Conservation (phyloP, 2,329 filamentous ascomycete genomes). For the Cordyceps fumosorosea region DNA sequence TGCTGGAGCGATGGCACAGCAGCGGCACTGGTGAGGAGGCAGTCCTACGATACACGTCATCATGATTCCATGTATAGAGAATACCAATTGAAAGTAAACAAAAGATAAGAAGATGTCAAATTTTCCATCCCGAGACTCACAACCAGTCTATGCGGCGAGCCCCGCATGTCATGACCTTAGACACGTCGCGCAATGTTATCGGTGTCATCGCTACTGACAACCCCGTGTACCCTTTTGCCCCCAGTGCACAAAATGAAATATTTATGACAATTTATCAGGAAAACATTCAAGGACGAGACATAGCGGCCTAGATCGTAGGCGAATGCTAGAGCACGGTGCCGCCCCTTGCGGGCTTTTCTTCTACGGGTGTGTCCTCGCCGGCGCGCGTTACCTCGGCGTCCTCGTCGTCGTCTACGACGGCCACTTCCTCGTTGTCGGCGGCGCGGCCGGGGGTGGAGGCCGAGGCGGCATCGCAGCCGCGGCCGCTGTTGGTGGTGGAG, state of each 20-base stretch:
- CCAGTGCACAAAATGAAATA: background rate
- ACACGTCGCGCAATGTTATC: background rate
- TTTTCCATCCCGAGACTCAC: background rate
- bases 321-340: slow-evolving; percentile 12
- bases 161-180: background rate
- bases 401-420: background rate
- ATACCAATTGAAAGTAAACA: background rate
- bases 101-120: background rate
- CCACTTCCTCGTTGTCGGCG: slow-evolving; percentile 42
- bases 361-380: slow-evolving; percentile 4
- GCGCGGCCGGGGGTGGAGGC: slow-evolving; percentile 13
- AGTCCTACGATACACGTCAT: background rate
- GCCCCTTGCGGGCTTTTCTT: slow-evolving; percentile 10
- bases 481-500: slow-evolving; percentile 56
- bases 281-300: background rate
- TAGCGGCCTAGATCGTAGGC: background rate
- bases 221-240: background rate
- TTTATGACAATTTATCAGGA: background rate
- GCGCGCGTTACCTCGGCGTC: slow-evolving; percentile 5
- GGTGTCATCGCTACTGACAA: background rate
- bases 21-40: background rate
- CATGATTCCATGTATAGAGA: background rate
- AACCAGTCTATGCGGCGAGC: background rate
- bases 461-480: slow-evolving; percentile 40
- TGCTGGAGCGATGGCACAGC: no score